Evolutionary conservation across 192 early-diverging fungal species (phyloP).

Genomic region (Spinellus fusiger): DNA sequence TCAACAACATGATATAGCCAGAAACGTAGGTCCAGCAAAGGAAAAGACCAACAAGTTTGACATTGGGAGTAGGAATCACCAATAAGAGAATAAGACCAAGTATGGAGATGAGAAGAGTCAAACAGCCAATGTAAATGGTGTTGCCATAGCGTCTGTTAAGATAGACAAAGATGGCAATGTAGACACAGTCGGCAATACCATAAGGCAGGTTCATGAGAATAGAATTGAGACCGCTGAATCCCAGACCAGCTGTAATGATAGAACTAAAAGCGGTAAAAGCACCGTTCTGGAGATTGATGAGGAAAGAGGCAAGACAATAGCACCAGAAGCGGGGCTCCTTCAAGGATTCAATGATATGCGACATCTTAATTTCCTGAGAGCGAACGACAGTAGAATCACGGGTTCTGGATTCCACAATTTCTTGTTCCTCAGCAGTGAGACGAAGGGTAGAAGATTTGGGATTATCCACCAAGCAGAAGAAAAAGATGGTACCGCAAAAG

Average conservation of each 20-base stretch:
- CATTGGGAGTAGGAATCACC: slow-evolving; percentile 8
- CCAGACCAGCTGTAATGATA: slow-evolving; percentile 17
- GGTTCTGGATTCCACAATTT: slow-evolving; percentile 12
- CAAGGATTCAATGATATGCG: slow-evolving; percentile 20
- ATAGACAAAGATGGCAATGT: slow-evolving; percentile 12
- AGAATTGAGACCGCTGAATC: slow-evolving; percentile 20
- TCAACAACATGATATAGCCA: slow-evolving; percentile 15
- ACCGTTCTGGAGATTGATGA: slow-evolving; percentile 23
- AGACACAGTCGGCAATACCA: slow-evolving; percentile 14
- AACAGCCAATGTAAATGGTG: slow-evolving; percentile 7
- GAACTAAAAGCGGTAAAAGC: slow-evolving; percentile 14
- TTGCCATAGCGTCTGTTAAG: slow-evolving; percentile 20
- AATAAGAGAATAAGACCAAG: slow-evolving; percentile 25
- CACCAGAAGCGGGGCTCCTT: slow-evolving; percentile 18
- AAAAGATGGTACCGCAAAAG: slow-evolving; percentile 14
- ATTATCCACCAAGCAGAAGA: slow-evolving; percentile 23
- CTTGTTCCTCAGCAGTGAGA: slow-evolving; percentile 4
- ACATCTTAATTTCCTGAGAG: slow-evolving; percentile 10
- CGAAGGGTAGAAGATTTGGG: slow-evolving; percentile 16
- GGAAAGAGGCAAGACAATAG: slow-evolving; percentile 10
- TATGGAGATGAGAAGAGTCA: slow-evolving; percentile 1
- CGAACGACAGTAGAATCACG: slow-evolving; percentile 17
- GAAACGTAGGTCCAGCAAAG: slow-evolving; percentile 13
- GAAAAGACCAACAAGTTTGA: slow-evolving; percentile 22
- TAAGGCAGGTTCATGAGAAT: slow-evolving; percentile 16